Percentiles rank a stretch among this genome's conserved stretches.
Conservation (phyloP, 371 early-diverging fungal species). For the Mortierella sp. region DNA sequence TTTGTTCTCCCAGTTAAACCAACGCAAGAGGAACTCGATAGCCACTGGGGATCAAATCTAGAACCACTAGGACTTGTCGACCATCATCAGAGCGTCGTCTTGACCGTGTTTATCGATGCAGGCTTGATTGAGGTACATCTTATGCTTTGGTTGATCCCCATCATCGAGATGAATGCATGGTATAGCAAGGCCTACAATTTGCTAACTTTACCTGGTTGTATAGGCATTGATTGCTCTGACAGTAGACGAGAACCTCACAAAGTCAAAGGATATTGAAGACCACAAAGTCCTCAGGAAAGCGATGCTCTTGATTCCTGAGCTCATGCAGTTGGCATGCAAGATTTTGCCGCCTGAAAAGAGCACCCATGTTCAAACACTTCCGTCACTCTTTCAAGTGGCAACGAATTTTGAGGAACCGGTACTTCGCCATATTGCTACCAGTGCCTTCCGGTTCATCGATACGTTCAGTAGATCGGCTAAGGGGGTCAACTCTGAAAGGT, state of each 20-base stretch:
- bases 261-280: constrained; percentile 17
- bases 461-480: constrained; percentile 53
- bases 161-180: background rate
- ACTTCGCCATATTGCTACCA: constrained; percentile 79
- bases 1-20: constrained; percentile 28
- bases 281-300: constrained; percentile 61
- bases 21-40: constrained; percentile 31
- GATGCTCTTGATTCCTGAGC: constrained; percentile 78
- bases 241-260: constrained; percentile 23
- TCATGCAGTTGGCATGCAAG: constrained; percentile 77
- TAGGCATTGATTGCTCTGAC: constrained; percentile 63
- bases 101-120: constrained; percentile 81
- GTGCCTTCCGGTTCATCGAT: constrained; percentile 82
- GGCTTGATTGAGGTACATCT: constrained; percentile 78
- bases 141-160: background rate
- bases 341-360: constrained; percentile 63
- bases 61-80: constrained; percentile 69
- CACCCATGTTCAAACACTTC: constrained; percentile 63
- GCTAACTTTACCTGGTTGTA: background rate
- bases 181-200: too few species aligned
- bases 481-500: constrained; percentile 42
- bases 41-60: constrained; percentile 34
- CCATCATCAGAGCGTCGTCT: constrained; percentile 75
- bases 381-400: constrained; percentile 80
- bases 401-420: constrained; percentile 81